phyloP scores from a whole-genome alignment of 192 early-diverging fungal genomes.

The Entomortierella lignicola region DNA sequence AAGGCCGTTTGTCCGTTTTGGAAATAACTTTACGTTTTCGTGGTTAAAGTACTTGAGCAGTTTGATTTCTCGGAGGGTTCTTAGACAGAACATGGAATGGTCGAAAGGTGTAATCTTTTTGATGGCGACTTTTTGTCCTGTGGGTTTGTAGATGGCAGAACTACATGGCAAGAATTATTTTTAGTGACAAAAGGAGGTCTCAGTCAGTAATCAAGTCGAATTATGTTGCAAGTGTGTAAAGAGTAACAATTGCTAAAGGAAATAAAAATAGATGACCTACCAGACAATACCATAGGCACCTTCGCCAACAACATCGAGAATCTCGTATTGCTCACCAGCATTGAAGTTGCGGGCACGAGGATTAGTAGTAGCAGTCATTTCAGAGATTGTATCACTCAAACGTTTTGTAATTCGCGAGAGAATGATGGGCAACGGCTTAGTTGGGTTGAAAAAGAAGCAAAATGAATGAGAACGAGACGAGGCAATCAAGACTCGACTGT shows the following conservation, averaged over 20 bases:
- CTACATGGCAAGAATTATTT: conserved; percentile 54
- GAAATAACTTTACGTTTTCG: conserved; percentile 84
- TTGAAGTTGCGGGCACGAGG: conserved; percentile 69
- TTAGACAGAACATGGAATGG: conserved; percentile 85
- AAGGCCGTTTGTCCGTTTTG: no score
- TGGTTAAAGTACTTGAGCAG: conserved; percentile 87
- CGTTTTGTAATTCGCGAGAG: conserved; percentile 55
- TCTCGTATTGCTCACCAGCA: conserved; percentile 85
- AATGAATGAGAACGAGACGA: no score
- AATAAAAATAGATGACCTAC: conserved; percentile 67
- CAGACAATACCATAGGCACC: conserved; percentile 96
- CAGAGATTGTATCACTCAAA: conserved; percentile 53
- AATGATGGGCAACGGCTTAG: conserved; percentile 48
- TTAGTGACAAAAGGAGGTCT: no score
- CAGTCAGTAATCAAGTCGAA: no score
- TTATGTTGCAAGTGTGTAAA: no score
- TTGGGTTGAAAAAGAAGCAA: no score
- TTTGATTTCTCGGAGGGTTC: conserved; percentile 88
- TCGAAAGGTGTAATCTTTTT: conserved; percentile 92
- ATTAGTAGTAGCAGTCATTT: conserved; percentile 55
- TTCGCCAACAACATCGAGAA: conserved; percentile 87
- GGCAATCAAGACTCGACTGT: background rate
- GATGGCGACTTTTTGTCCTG: conserved; percentile 88
- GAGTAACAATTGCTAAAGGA: no score
- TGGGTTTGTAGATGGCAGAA: conserved; percentile 85